Evolutionary conservation across 345 rosid genomes (phyloP).

Genomic region (Pistacia vera): DNA sequence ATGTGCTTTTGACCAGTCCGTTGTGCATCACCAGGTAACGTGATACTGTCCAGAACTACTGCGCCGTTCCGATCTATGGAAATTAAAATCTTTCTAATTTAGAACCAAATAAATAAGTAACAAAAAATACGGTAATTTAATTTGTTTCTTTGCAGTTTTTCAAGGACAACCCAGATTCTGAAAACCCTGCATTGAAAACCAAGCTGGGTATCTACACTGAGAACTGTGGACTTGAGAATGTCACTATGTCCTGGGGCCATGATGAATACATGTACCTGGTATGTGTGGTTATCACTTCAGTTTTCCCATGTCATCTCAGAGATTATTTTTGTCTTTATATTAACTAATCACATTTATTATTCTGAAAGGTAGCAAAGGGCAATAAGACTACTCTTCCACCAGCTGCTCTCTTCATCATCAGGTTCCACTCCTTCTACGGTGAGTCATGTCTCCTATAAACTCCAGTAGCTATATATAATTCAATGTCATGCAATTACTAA

Average conservation of each 20-base stretch:
- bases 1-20: conserved; percentile 63
- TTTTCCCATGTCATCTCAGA: background rate
- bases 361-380: conserved; percentile 49
- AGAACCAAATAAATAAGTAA: too few relatives aligned
- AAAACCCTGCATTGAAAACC: conserved; percentile 43
- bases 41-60: too few relatives aligned
- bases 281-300: background rate
- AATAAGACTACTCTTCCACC: conserved; percentile 62
- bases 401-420: conserved; percentile 54
- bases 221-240: conserved; percentile 58
- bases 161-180: conserved; percentile 51
- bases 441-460: conserved; percentile 3
- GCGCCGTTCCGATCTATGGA: background rate
- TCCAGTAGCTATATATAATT: background rate
- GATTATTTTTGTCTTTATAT: too few relatives aligned
- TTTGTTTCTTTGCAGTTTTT: conserved; percentile 40
- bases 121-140: too few relatives aligned
- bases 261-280: conserved; percentile 71
- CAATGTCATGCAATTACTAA: too few relatives aligned
- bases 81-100: background rate
- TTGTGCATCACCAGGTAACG: conserved; percentile 55
- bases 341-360: too few relatives aligned
- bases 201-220: conserved; percentile 51
- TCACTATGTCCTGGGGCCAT: conserved; percentile 70
- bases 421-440: conserved; percentile 71